These are phyloP conservation scores for Singerocomus inundabilis DNA, from an alignment of 1,284 basidiomycete genomes.

Conservation along the genomic window DNA sequence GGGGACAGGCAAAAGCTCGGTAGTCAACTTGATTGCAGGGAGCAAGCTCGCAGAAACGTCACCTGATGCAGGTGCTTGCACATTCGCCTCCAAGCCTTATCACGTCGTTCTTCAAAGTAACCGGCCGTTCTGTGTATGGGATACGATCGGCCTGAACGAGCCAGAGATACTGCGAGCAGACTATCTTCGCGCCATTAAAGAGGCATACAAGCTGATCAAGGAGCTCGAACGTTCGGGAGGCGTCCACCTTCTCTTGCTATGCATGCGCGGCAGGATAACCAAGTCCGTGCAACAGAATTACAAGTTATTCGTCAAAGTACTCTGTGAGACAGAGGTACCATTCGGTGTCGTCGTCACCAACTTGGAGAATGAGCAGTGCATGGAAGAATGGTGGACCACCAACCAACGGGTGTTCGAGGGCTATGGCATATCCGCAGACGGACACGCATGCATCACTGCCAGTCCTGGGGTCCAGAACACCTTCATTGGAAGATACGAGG, in stretches of 20 bases:
- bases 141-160: conserved; percentile 42
- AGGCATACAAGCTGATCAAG: conserved; percentile 33
- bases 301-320: conserved; percentile 24
- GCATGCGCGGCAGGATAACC: conserved; percentile 38
- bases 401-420: conserved; percentile 22
- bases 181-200: conserved; percentile 33
- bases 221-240: conserved; percentile 31
- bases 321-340: conserved; percentile 33
- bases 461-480: conserved; percentile 10
- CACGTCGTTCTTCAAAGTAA: conserved; percentile 13
- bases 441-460: conserved; percentile 32
- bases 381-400: conserved; percentile 29
- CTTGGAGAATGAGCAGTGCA: conserved; percentile 40
- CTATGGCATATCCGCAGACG: conserved; percentile 14
- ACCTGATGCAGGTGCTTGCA: conserved; percentile 26
- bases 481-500: conserved; percentile 17
- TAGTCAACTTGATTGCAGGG: conserved; percentile 31
- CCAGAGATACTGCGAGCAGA: conserved; percentile 20
- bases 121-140: conserved; percentile 26
- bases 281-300: conserved; percentile 31
- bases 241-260: conserved; percentile 38
- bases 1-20: conserved; percentile 28
- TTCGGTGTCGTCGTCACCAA: conserved; percentile 37
- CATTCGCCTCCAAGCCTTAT: conserved; percentile 19
- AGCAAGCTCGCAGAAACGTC: conserved; percentile 22